Base-by-base conservation (phyloP, 2,329 filamentous ascomycete genomes). In the Ophiosphaerella korrae region DNA sequence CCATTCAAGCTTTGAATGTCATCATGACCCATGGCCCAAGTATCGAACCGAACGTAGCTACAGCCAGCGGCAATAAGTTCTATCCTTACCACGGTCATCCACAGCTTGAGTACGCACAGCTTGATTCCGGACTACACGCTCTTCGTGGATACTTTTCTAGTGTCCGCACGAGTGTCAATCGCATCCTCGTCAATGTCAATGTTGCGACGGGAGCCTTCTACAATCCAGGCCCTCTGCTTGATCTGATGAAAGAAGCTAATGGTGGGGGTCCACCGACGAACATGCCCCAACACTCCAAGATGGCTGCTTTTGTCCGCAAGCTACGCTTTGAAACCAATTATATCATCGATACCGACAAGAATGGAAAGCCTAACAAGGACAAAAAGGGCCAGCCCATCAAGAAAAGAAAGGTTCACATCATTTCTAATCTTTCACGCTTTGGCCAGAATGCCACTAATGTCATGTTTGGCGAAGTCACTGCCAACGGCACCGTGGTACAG, bases 81-180 rank as follows among this genome's bases (percentile, higher is more conserved):
- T 72, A 65, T 32, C 69, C 69, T 1, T 66, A 68, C 9, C 58
- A 58, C 3, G 79, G 80, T 48, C 85, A 81, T 55, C 75, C 77
- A 0, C 62, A 80, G 21, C 8, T 36, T 48, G 74, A 81, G 41
- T 55, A 48, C 0, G 62, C 64, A 3, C 62, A 75, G 26, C 75
- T 88, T 1, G 77, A 76, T 2, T 73, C 66, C 9, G 83, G 83
- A 1, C 72, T 88, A 0, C 74, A 82, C 41, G 84, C 84, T 0
- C 67, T 85, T 3, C 78, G 84, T 36, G 86, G 86, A 0, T 88
- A 83, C 68, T 87, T 82, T 62, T 75, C 83, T 9, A 87, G 83
- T 60, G 81, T 85, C 26, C 82, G 86, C 5, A 79, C 82, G 2
- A 80, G 83, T 2, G 82, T 83, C 12, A 79, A 78, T 34, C 77